phyloP scores from a whole-genome alignment of 176 grass and related monocot genomes.

The Puya raimondii region DNA sequence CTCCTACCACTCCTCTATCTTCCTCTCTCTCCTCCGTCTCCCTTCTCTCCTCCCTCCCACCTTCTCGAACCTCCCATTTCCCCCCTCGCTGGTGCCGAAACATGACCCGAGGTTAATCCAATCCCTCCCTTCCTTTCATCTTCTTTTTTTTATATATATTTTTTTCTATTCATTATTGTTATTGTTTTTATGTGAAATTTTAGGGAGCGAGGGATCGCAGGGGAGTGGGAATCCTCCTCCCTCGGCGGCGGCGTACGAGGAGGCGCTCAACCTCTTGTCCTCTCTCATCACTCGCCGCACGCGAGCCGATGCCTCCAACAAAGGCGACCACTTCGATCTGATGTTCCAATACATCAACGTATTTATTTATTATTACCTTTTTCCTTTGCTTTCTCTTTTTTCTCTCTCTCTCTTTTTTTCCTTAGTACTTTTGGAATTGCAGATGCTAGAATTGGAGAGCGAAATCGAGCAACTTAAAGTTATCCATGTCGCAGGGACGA shows the following conservation, averaged over 20 bases:
- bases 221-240: background rate
- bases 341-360: conserved; percentile 87
- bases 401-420: background rate
- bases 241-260: conserved; percentile 52
- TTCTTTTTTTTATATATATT: too few species aligned
- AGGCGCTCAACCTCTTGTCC: conserved; percentile 57
- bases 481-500: conserved; percentile 87
- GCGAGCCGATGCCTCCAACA: conserved; percentile 52
- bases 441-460: conserved; percentile 82
- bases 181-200: background rate
- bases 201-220: conserved; percentile 11
- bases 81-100: too few species aligned
- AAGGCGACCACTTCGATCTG: conserved; percentile 60
- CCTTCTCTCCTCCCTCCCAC: background rate
- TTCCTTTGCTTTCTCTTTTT: background rate
- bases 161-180: conserved; percentile 14
- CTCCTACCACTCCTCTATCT: conserved; percentile 1
- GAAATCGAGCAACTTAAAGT: conserved; percentile 55
- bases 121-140: too few species aligned
- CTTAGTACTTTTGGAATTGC: conserved; percentile 6
- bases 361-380: background rate
- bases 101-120: too few species aligned
- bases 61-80: background rate
- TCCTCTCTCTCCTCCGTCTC: background rate
- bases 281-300: conserved; percentile 74